Evolutionary conservation across 495 filamentous ascomycete genomes (phyloP).

Genomic region (Rostrohypoxylon terebratum): DNA sequence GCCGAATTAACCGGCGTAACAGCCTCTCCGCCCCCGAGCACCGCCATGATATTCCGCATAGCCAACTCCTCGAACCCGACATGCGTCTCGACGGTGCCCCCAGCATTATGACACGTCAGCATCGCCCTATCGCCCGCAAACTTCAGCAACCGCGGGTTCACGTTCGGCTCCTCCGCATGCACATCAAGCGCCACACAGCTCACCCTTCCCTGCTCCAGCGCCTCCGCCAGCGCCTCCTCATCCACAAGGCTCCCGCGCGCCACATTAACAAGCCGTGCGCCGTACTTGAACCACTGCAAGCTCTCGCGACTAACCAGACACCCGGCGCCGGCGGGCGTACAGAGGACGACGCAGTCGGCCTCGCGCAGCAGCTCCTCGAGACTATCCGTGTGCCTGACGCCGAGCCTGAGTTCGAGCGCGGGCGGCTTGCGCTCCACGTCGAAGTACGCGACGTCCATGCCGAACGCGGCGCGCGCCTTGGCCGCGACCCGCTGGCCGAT

Average conservation of each 20-base stretch:
- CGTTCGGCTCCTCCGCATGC: slow-evolving; percentile 68
- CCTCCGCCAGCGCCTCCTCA: slow-evolving; percentile 73
- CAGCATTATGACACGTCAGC: slow-evolving; percentile 77
- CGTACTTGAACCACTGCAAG: slow-evolving; percentile 66
- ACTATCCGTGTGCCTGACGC: slow-evolving; percentile 62
- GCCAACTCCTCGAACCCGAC: slow-evolving; percentile 77
- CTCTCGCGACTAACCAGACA: slow-evolving; percentile 63
- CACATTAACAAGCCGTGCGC: slow-evolving; percentile 75
- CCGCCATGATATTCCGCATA: slow-evolving; percentile 77
- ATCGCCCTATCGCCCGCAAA: slow-evolving; percentile 64
- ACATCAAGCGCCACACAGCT: slow-evolving; percentile 74
- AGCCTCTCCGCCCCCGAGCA: slow-evolving; percentile 64
- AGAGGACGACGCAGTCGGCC: slow-evolving; percentile 75
- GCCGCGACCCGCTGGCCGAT: slow-evolving; percentile 76
- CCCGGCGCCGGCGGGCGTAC: slow-evolving; percentile 71
- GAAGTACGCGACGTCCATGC: slow-evolving; percentile 76
- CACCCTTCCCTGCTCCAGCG: slow-evolving; percentile 67
- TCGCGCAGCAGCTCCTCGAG: slow-evolving; percentile 66
- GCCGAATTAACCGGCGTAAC: slow-evolving; percentile 75
- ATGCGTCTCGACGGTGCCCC: slow-evolving; percentile 77
- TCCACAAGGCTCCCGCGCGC: slow-evolving; percentile 78
- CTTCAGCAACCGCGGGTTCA: slow-evolving; percentile 60
- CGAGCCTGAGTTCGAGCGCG: slow-evolving; percentile 55
- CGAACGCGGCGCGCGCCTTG: slow-evolving; percentile 65
- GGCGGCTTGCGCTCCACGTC: slow-evolving; percentile 70